Conservation (phyloP, 345 rosid species). For the Camelina hispida region DNA sequence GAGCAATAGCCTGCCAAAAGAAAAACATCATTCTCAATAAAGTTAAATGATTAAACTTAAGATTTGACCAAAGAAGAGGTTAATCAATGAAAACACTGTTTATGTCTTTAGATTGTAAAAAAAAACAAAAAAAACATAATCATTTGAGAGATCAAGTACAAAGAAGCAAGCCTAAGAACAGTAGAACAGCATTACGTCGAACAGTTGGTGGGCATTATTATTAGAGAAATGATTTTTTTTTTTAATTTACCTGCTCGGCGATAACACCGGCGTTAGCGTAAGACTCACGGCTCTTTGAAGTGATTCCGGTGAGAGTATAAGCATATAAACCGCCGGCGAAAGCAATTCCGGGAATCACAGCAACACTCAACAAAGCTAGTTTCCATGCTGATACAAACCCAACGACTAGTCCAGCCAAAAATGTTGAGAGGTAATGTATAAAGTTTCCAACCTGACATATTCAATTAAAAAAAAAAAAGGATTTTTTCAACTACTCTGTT, state of each 20-base stretch:
- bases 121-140: conserved; percentile 25
- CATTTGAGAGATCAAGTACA: conserved; percentile 42
- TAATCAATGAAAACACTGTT: conserved; percentile 29
- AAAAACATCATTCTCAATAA: neutral
- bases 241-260: conserved; percentile 87
- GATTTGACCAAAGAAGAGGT: conserved; percentile 12
- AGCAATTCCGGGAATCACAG: conserved; percentile 98
- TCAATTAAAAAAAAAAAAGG: neutral
- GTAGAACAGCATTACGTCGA: conserved; percentile 33
- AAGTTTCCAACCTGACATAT: conserved; percentile 85
- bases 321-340: conserved; percentile 99
- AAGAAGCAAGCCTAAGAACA: conserved; percentile 44
- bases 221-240: neutral
- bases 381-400: conserved; percentile 99
- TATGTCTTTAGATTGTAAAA: conserved; percentile 16
- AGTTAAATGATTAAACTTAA: conserved; percentile 29
- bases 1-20: conserved; percentile 80
- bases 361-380: conserved; percentile 90
- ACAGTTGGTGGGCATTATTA: conserved; percentile 27
- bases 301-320: conserved; percentile 94
- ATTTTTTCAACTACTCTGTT: neutral
- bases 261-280: conserved; percentile 95
- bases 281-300: conserved; percentile 97
- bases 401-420: conserved; percentile 97
- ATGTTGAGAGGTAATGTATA: conserved; percentile 93